phyloP scores from a whole-genome alignment of 139 green algal genomes.

The Picochlorum sp. region DNA sequence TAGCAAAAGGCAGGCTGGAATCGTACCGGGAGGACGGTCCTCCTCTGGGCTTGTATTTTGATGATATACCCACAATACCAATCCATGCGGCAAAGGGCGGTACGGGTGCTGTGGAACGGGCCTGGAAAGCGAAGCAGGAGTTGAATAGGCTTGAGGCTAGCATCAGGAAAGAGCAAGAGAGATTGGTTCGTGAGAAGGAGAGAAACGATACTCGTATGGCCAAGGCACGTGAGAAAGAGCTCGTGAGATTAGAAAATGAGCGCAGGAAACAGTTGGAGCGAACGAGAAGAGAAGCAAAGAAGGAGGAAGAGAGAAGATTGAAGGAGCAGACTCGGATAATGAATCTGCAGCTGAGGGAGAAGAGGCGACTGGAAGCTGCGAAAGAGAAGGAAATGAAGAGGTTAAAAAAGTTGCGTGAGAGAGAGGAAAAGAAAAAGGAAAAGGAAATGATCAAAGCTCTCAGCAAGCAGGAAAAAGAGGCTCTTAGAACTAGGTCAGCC shows the following conservation, averaged over 20 bases:
- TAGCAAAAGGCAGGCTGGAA: constrained; percentile 40
- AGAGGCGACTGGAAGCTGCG: constrained; percentile 26
- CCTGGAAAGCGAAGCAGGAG: constrained; percentile 14
- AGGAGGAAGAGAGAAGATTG: constrained; percentile 29
- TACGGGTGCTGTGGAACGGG: not conserved
- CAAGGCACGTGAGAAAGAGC: constrained; percentile 34
- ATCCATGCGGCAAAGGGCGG: not conserved
- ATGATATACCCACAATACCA: constrained; percentile 19
- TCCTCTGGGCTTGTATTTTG: constrained; percentile 51
- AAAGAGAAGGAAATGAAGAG: constrained; percentile 26
- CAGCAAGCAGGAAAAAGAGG: constrained; percentile 36
- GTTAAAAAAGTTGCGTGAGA: constrained; percentile 21
- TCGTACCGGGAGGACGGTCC: constrained; percentile 58
- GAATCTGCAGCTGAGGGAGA: constrained; percentile 25
- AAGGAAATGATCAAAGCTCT: constrained; percentile 59
- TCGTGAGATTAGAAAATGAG: constrained; percentile 32
- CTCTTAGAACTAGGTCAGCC: constrained; percentile 29
- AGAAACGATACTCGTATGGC: constrained; percentile 18
- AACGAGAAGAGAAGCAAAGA: constrained; percentile 23
- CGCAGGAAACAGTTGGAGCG: constrained; percentile 30
- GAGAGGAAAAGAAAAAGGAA: constrained; percentile 44
- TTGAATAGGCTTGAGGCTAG: constrained; percentile 19
- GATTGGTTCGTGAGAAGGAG: constrained; percentile 22
- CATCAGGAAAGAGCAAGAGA: constrained; percentile 23
- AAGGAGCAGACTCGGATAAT: constrained; percentile 29